A percentile compares a stretch with the other conserved stretches of the same genome.
phyloP scores from a whole-genome alignment of 371 early-diverging fungal species.

The Smittium culicis region DNA sequence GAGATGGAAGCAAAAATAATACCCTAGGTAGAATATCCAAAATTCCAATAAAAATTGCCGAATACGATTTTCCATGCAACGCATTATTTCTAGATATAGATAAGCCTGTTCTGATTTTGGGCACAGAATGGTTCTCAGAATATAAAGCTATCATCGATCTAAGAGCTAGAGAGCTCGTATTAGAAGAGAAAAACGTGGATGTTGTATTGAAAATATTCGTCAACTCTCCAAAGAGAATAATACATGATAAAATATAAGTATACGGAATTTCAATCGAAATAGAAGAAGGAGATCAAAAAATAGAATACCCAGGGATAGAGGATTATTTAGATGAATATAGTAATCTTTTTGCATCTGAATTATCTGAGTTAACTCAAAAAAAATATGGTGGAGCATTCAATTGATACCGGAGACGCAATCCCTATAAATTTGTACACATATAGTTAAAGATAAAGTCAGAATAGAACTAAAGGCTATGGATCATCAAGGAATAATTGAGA shows the following conservation, averaged over 20 bases:
- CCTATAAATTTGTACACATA: background rate
- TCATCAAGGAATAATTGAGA: background rate
- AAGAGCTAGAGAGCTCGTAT: background rate
- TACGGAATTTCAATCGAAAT: background rate
- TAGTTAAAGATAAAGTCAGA: background rate
- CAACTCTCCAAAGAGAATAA: background rate
- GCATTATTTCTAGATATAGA: background rate
- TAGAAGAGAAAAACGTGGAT: background rate
- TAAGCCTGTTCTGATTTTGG: background rate
- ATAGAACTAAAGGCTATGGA: background rate
- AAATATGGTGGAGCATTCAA: background rate
- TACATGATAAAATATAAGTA: background rate
- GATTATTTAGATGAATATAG: background rate
- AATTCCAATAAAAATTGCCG: background rate
- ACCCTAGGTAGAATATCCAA: background rate
- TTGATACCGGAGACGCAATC: background rate
- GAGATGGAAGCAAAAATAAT: background rate
- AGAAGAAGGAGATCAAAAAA: background rate
- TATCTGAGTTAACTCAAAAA: background rate
- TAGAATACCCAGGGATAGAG: background rate
- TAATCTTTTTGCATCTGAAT: background rate
- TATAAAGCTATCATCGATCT: background rate
- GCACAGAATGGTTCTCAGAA: background rate
- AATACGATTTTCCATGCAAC: background rate
- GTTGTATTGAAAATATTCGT: background rate